Percentiles rank a stretch among this genome's conserved stretches.
These are phyloP conservation scores for Conidiobolus incongruus DNA, from an alignment of 371 early-diverging fungal species.

Conservation along the genomic window DNA sequence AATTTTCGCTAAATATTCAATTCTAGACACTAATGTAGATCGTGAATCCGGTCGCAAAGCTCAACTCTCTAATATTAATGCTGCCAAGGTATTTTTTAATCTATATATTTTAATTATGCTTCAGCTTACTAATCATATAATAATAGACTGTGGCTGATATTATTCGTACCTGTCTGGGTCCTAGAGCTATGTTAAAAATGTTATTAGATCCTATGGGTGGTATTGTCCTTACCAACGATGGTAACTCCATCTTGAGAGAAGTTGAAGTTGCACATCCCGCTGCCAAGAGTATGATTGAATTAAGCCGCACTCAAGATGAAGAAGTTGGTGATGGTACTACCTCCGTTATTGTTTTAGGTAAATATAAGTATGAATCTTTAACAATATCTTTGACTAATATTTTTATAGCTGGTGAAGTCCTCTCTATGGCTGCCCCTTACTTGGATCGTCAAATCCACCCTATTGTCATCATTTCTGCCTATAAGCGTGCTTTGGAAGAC, in stretches of 20 bases:
- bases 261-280: constrained; percentile 99
- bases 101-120: neutral
- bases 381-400: too few relatives aligned
- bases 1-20: neutral
- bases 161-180: constrained; percentile 98
- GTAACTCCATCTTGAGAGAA: constrained; percentile 98
- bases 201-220: constrained; percentile 99
- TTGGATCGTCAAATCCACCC: constrained; percentile 97
- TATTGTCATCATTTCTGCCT: constrained; percentile 85
- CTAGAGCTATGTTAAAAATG: constrained; percentile 99
- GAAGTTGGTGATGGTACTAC: constrained; percentile 99
- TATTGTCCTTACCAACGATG: constrained; percentile 98
- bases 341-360: constrained; percentile 93
- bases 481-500: constrained; percentile 83
- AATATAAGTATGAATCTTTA: neutral
- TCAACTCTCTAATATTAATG: constrained; percentile 88
- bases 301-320: constrained; percentile 99
- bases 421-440: constrained; percentile 76
- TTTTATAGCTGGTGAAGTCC: constrained; percentile 80
- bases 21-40: constrained; percentile 72
- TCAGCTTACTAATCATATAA: neutral
- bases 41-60: constrained; percentile 92
- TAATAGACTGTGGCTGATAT: constrained; percentile 87
- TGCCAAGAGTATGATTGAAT: constrained; percentile 98
- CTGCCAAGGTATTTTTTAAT: constrained; percentile 58